A percentile compares a stretch with the other conserved stretches of the same genome.
Conservation (phyloP, 2,329 filamentous ascomycete genomes). For the Immersiporthe knoxdaviesiana region DNA sequence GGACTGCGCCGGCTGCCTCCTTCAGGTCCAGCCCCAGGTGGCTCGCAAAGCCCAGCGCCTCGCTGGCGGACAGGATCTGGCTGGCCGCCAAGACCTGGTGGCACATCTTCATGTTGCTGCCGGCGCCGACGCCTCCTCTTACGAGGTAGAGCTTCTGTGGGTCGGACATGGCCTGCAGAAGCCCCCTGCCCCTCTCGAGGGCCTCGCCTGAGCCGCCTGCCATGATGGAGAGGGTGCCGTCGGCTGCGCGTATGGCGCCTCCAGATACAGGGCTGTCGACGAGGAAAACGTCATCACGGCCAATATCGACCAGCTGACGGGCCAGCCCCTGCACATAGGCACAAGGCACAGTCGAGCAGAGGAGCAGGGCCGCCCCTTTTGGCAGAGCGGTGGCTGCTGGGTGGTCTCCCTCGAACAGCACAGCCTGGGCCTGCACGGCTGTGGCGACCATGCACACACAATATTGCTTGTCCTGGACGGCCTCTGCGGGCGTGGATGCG, state of each 20-base stretch:
- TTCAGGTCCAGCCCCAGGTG: conserved; percentile 56
- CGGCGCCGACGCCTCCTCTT: conserved; percentile 61
- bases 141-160: conserved; percentile 65
- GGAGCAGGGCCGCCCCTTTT: conserved; percentile 61
- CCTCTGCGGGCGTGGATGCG: conserved; percentile 62
- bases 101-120: conserved; percentile 65
- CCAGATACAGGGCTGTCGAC: conserved; percentile 76
- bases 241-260: conserved; percentile 67
- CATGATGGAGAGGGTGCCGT: conserved; percentile 78
- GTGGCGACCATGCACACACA: conserved; percentile 79
- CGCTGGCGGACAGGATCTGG: conserved; percentile 63
- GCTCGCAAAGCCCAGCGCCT: conserved; percentile 63
- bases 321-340: conserved; percentile 66
- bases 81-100: conserved; percentile 67
- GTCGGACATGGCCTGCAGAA: conserved; percentile 68
- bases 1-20: conserved; percentile 47
- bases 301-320: conserved; percentile 55
- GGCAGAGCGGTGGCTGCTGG: conserved; percentile 56
- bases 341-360: conserved; percentile 73
- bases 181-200: conserved; percentile 57
- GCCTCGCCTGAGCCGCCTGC: conserved; percentile 63
- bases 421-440: conserved; percentile 67
- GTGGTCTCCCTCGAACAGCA: conserved; percentile 62
- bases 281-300: conserved; percentile 65
- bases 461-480: conserved; percentile 61